Evolutionary conservation across 2,329 filamentous ascomycete species (phyloP).

Genomic region (Dothideomycetes sp.): DNA sequence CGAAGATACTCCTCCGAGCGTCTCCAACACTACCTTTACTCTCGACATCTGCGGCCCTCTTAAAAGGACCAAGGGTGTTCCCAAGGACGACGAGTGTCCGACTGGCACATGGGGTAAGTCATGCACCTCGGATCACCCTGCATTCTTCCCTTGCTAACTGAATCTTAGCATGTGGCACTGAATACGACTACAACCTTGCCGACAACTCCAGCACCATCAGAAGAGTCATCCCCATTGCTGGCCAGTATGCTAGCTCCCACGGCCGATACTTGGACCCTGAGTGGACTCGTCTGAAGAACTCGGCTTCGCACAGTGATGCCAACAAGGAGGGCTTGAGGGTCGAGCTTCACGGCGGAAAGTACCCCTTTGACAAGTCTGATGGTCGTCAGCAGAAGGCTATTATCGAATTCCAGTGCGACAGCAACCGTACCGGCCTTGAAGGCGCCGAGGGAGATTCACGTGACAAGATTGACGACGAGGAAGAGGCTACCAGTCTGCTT

Average conservation of each 20-base stretch:
- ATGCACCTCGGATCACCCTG: not conserved
- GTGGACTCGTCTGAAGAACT: conserved; percentile 56
- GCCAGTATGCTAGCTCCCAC: conserved; percentile 52
- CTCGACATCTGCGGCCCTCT: conserved; percentile 66
- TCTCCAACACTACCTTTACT: conserved; percentile 70
- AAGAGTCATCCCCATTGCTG: conserved; percentile 64
- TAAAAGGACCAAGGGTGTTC: conserved; percentile 49
- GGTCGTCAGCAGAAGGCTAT: conserved; percentile 59
- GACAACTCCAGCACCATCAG: conserved; percentile 42
- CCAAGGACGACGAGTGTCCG: conserved; percentile 54
- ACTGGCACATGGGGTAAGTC: conserved; percentile 56
- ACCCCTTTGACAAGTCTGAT: conserved; percentile 40
- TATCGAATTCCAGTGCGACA: conserved; percentile 78
- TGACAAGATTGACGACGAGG: conserved; percentile 43
- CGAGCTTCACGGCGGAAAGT: conserved; percentile 53
- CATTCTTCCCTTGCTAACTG: not conserved
- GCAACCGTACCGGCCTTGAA: conserved; percentile 62
- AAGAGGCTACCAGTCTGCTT: conserved; percentile 45
- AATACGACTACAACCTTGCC: conserved; percentile 44
- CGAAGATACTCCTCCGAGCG: conserved; percentile 37
- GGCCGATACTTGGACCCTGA: conserved; percentile 56
- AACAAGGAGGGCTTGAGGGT: conserved; percentile 64
- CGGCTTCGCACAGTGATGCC: conserved; percentile 54
- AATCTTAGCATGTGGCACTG: conserved; percentile 62
- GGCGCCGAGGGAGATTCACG: conserved; percentile 51